Evolutionary conservation across 208 protist genomes (phyloP).

Genomic region (Crithidia brevicula): DNA sequence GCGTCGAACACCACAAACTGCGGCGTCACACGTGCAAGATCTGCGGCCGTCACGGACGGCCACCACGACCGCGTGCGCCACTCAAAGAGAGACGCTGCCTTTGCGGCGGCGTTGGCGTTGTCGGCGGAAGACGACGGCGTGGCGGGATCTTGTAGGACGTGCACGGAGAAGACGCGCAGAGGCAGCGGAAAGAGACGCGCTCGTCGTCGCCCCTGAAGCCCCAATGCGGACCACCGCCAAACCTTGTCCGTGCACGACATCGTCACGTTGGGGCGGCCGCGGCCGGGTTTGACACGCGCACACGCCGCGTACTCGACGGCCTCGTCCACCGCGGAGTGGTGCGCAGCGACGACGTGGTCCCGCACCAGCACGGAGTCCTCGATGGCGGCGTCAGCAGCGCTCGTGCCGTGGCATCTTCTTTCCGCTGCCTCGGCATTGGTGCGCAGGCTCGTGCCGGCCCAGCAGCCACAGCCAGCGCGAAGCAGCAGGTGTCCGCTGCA

Average conservation of each 20-base stretch:
- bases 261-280: conserved; percentile 69
- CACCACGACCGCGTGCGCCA: conserved; percentile 29
- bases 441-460: not conserved
- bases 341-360: conserved; percentile 51
- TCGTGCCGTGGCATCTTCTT: not conserved
- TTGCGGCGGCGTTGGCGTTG: not conserved
- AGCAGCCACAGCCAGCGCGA: conserved; percentile 42
- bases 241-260: conserved; percentile 94
- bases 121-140: not conserved
- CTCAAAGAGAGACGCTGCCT: conserved; percentile 10
- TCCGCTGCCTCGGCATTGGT: not conserved
- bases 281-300: conserved; percentile 86
- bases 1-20: not conserved
- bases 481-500: conserved; percentile 69
- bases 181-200: conserved; percentile 39
- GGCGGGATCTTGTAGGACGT: conserved; percentile 20
- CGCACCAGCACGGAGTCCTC: conserved; percentile 2
- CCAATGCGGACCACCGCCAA: conserved; percentile 72
- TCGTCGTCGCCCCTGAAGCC: conserved; percentile 69
- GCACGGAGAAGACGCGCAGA: conserved; percentile 47
- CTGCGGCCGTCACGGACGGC: not conserved
- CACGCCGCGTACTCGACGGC: conserved; percentile 20
- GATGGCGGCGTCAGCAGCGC: too few relatives aligned
- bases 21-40: not conserved
- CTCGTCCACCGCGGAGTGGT: conserved; percentile 47